Conservation (phyloP, 331 rosid genomes). For the Malus hybrid region DNA sequence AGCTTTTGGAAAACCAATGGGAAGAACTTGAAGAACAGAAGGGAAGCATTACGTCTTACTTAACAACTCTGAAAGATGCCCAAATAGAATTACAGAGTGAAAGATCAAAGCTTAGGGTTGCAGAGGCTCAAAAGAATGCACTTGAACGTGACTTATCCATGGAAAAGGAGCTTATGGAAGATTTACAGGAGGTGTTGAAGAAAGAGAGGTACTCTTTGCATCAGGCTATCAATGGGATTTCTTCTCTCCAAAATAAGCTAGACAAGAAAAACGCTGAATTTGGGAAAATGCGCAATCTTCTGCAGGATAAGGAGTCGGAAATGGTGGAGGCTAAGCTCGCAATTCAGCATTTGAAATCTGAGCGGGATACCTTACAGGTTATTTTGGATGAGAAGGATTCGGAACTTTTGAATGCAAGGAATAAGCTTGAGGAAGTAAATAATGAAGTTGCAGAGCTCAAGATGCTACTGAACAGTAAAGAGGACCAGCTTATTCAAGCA, state of each 20-base stretch:
- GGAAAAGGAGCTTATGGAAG: constrained; percentile 54
- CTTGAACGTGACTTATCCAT: constrained; percentile 47
- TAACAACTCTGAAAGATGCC: constrained; percentile 54
- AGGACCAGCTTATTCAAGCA: constrained; percentile 68
- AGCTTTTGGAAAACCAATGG: constrained; percentile 47
- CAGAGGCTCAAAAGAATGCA: constrained; percentile 57
- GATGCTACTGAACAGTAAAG: constrained; percentile 57
- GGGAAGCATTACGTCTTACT: constrained; percentile 47
- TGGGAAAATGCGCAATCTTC: constrained; percentile 37
- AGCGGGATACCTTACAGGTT: constrained; percentile 54
- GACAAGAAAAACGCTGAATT: constrained; percentile 38
- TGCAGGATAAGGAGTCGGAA: constrained; percentile 55
- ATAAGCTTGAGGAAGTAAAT: constrained; percentile 44
- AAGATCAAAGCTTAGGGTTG: constrained; percentile 47
- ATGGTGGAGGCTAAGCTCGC: constrained; percentile 75
- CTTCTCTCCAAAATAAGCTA: constrained; percentile 51
- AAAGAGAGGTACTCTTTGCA: constrained; percentile 54
- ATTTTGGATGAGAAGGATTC: constrained; percentile 71
- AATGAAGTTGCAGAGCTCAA: constrained; percentile 64
- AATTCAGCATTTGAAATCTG: constrained; percentile 76
- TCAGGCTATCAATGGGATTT: constrained; percentile 50
- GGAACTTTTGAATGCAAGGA: constrained; percentile 71
- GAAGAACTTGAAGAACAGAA: constrained; percentile 62
- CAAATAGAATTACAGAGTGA: constrained; percentile 73
- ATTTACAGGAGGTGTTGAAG: constrained; percentile 56